Base-by-base conservation (phyloP, 163 green algal species). In the Scenedesmus sp. region DNA sequence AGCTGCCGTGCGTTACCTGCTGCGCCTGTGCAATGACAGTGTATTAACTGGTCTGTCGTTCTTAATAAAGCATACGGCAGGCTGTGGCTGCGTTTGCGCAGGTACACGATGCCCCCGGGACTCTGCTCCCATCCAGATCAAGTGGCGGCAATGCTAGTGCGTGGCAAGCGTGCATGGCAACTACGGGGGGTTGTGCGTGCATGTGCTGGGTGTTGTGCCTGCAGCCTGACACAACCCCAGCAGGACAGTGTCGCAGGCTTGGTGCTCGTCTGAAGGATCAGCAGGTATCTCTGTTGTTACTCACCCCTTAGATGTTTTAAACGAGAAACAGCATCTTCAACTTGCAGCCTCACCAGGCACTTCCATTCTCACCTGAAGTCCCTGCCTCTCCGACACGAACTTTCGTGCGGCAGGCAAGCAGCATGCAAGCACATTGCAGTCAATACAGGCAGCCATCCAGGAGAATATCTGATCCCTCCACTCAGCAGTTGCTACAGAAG, bases 191-290 rank as follows among this genome's bases (percentile, higher is more conserved):
- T 40, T 1, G 4, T 76, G 16, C 0, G 9, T 1, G 30, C 65
- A 4, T 1, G 30, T 76, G 65, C n/a, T n/a, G n/a, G n/a, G n/a
- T n/a, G n/a, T n/a, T n/a, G n/a, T n/a, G n/a, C n/a, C n/a, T n/a
- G n/a, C 65, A 76, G 65, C 30, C 30, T 76, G 65, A 37, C 65
- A 76, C 65, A 76, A 76, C 65, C 65, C 65, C 65, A 76, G 65
- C 65, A 40, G 65, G 65, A 76, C 30, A 76, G 9, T 76, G 65
- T 76, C 65, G 40, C 30, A 76, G 65, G 30, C 18, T 18, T 15
- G 6, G 30, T 76, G 9, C 30, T 16, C 15, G 49, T 13, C 37
- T 37, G 22, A 40, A 18, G 40, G 30, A 72, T n/a, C n/a, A n/a
- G n/a, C n/a, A n/a, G n/a, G n/a, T n/a, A n/a, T n/a, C n/a, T n/a